These are phyloP conservation scores for Ogataea angusta DNA, from an alignment of 805 yeast genomes.

Conservation along the genomic window DNA sequence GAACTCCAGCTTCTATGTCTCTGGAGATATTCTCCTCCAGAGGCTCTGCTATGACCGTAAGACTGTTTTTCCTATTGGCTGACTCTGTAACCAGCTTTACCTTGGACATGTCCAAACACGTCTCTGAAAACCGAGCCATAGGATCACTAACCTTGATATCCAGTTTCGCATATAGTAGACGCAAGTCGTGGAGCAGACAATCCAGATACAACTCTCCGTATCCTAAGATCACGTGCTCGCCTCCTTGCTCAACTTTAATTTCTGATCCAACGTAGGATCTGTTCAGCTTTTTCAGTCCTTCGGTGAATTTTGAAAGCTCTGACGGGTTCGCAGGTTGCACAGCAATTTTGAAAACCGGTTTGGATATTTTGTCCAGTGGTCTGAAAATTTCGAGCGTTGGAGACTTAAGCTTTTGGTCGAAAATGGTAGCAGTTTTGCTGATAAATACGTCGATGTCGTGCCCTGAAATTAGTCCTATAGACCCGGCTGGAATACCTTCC, in stretches of 20 bases:
- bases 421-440: slow-evolving; percentile 60
- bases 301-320: slow-evolving; percentile 68
- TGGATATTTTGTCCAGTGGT: slow-evolving; percentile 42
- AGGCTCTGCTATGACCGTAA: slow-evolving; percentile 79
- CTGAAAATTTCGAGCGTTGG: slow-evolving; percentile 34
- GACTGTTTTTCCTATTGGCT: slow-evolving; percentile 48
- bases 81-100: slow-evolving; percentile 64
- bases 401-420: slow-evolving; percentile 26
- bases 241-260: slow-evolving; percentile 80
- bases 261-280: slow-evolving; percentile 63
- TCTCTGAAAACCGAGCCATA: slow-evolving; percentile 73
- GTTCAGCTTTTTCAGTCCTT: slow-evolving; percentile 62
- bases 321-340: slow-evolving; percentile 79
- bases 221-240: slow-evolving; percentile 77
- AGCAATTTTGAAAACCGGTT: slow-evolving; percentile 74
- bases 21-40: slow-evolving; percentile 49
- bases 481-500: slow-evolving; percentile 56
- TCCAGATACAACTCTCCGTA: slow-evolving; percentile 89
- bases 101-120: slow-evolving; percentile 62
- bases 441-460: slow-evolving; percentile 47
- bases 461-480: slow-evolving; percentile 66
- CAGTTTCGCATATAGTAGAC: slow-evolving; percentile 59
- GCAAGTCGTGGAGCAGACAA: slow-evolving; percentile 72
- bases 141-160: slow-evolving; percentile 86
- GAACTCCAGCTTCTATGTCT: slow-evolving; percentile 52